phyloP scores from a whole-genome alignment of 2,329 filamentous ascomycete genomes.

The Torrubiellomyces zombiae region DNA sequence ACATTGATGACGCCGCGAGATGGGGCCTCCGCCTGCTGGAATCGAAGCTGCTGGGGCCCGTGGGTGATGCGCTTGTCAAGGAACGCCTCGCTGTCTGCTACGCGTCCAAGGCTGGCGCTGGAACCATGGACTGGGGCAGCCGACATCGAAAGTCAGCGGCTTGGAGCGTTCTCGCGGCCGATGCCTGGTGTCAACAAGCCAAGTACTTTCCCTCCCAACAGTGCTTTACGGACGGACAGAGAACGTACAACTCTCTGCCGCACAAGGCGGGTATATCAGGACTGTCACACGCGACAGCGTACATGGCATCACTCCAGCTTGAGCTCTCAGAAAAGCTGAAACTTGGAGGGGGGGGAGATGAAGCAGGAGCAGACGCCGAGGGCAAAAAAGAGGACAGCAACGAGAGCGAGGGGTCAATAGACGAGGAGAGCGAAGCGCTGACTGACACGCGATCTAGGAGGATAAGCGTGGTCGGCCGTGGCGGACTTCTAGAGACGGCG shows the following conservation, averaged over 20 bases:
- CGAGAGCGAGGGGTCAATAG: constrained; percentile 34
- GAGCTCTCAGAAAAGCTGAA: constrained; percentile 30
- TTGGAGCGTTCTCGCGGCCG: constrained; percentile 71
- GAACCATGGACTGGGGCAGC: constrained; percentile 50
- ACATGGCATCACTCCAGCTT: constrained; percentile 34
- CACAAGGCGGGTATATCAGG: constrained; percentile 33
- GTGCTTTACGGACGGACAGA: constrained; percentile 54
- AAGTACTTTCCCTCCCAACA: constrained; percentile 65
- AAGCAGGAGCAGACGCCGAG: constrained; percentile 21
- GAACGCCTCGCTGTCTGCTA: constrained; percentile 81
- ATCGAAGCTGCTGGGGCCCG: constrained; percentile 51
- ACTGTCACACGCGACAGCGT: constrained; percentile 33
- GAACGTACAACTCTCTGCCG: constrained; percentile 33
- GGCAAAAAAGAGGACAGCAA: constrained; percentile 27
- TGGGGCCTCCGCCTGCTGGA: constrained; percentile 76
- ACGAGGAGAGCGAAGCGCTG: constrained; percentile 32
- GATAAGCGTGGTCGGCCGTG: constrained; percentile 34
- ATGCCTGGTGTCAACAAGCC: constrained; percentile 64
- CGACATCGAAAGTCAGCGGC: constrained; percentile 73
- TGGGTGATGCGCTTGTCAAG: constrained; percentile 69
- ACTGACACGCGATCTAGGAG: constrained; percentile 33
- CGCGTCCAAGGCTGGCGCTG: constrained; percentile 51
- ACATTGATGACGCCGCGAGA: constrained; percentile 70
- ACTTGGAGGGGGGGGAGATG: constrained; percentile 14
- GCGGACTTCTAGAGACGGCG: constrained; percentile 31